Base-by-base conservation (phyloP, 345 rosid genomes). In the Gossypium stocksii region DNA sequence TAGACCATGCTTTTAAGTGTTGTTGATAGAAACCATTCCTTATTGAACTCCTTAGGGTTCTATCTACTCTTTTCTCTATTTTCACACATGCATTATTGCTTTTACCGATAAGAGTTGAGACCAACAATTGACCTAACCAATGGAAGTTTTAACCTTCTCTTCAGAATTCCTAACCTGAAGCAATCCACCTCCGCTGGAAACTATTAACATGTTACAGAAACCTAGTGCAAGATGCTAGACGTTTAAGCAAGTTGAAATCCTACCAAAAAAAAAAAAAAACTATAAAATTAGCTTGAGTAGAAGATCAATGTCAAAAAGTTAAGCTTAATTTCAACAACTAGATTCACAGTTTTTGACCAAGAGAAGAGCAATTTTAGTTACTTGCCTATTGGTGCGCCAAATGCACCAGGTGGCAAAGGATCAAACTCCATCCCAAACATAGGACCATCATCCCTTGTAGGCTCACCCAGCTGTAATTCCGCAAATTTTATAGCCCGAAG, bases 391-490 rank as follows among this genome's bases (percentile, higher is more conserved):
- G 94, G 93, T 13, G 87, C 83, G 89, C 97, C 97, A 43, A 96
- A 96, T 0, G 99, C 97, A 84, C 89, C 98, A 56, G 98, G 98
- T 53, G 99, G 99, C 83, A 96, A 83, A 0, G 91, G 85, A 88
- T 96, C 99, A 83, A 96, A 96, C 85, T 91, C 97, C 94, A 96
- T 85, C 5, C 99, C 99, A 13, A 96, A 89, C 67, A 87, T 88
- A 2, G 99, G 99, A 4, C 99, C 99, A 82, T 91, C 98, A 74
- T 96, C 99, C 77, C 99, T 86, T 83, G 93, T 74, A 0, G 98
- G 87, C 89, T 91, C 95, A 25, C 98, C 99, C 84, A 96, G 77
- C 85, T 93, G 99, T 1, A 90, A 87, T 86, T 96, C 97, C 85
- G 93, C 97, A 29, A 78, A 96, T 87, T 25, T 84, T 70, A 90